Evolutionary conservation across 176 grass and related monocot genomes (phyloP), one percentile per base, ranked within the genome.

Genomic region (Oryza meyeriana): DNA sequence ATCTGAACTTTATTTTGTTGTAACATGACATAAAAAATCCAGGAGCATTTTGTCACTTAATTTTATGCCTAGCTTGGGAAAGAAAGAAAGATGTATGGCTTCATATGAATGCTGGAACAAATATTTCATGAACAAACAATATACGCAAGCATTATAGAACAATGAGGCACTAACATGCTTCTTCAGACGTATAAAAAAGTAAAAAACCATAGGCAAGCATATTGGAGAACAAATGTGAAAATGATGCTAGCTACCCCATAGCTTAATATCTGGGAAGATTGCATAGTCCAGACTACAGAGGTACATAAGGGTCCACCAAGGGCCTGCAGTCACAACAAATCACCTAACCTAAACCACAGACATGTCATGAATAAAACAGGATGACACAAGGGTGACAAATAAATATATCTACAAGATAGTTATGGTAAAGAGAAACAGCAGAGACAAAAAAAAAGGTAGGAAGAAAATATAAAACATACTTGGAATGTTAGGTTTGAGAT

Each of bases 401-500:
- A 36, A 25, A 82, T 52, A 75, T n/a, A 40, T 72, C 72, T 74
- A 17, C 20, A 74, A 39, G 27, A 42, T 39, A 5, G 48, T 20
- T 20, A 72, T 41, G 41, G 14, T 9, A 71, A 71, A 57, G 32
- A 2, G 1, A 41, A 40, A 26, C 12, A 72, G n/a, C 4, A 66
- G 78, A 62, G 11, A 58, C 28, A 17, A 18, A 38, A 67, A 83
- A 65, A 71, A 68, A 45, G 32, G 10, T 30, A 78, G 61, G 67
- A 77, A 76, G 20, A 11, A 59, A 77, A 76, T 64, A 57, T 3
- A 68, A 62, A 74, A 47, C 70, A 84, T 92, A 95, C 93, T 90
- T 92, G 93, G 93, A 88, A 95, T 84, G 84, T 90, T 88, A 42
- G 93, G 93, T 76, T 95, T 95, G n/a, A 92, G 90, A 78, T 95